Evolutionary conservation across 2,329 filamentous ascomycete genomes (phyloP), one percentile per base, ranked within the genome.

Genomic region (Alternaria triticimaculans): DNA sequence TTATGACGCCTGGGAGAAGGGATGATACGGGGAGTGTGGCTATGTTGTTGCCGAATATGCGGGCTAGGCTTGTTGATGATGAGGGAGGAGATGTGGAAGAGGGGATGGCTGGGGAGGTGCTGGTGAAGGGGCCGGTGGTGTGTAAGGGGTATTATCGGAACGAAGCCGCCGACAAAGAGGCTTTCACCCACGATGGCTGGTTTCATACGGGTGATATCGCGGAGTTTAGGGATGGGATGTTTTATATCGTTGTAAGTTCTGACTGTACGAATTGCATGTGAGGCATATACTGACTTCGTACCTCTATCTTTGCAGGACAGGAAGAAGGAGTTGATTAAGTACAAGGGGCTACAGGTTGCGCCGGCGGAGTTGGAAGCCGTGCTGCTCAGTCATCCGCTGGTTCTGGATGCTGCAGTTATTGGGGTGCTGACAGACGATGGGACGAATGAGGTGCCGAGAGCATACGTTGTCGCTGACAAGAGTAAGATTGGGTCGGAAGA

Each of bases 1-100:
- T 81, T 25, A 80, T 84, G 63, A 82, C 82, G 0, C 75, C 79
- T 9, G 81, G 79, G 0, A 74, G 76, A 55, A 71, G 71, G 11
- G 83, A 85, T 56, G 78, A 80, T 10, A 83, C 82, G 1, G 86
- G 86, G 3, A 85, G 84, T 30, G 80, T 88, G 6, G 77, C 79
- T 2, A 73, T 76, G 8, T 68, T 85, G 26, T 70, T 84, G 0
- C 79, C 82, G 0, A 83, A 82, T 58, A 76, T 78, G 72, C 28
- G 71, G 0, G 71, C 71, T 1, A 70, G 78, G 5, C 66, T 80
- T n/a, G 70, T 81, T 12, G 78, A 80, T 56, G 78, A 80, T 23
- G 63, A 72, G 2, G 76, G 72, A 2, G 45, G 53, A 5, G 79
- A 81, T 20, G 79, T 80, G 43, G 68, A 74, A 51, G 58, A 63